phyloP scores from a whole-genome alignment of 1,139 yeast species.

The Pichia sp. region DNA sequence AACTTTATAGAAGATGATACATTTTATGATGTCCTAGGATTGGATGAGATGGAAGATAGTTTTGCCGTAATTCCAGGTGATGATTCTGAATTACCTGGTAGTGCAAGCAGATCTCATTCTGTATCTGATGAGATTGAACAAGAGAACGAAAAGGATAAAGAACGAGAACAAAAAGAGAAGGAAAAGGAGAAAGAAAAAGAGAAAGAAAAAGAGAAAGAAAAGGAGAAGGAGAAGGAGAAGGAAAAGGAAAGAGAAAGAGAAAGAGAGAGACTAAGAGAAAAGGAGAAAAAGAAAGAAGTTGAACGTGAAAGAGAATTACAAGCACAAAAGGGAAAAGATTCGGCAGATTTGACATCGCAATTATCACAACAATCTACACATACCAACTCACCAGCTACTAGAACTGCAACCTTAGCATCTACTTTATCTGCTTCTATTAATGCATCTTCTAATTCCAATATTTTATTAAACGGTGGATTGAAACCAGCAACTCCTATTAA shows the following conservation, averaged over 20 bases:
- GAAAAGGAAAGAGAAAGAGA: conserved; percentile 2
- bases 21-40: conserved; percentile 79
- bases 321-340: too few species aligned
- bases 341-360: conserved; percentile 16
- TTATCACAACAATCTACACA: conserved; percentile 17
- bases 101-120: conserved; percentile 10
- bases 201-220: conserved; percentile 8
- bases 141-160: conserved; percentile 14
- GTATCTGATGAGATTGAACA: conserved; percentile 8
- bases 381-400: conserved; percentile 18
- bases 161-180: conserved; percentile 15
- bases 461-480: conserved; percentile 15
- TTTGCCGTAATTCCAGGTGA: conserved; percentile 42
- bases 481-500: conserved; percentile 27
- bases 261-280: background rate
- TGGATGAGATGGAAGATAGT: conserved; percentile 60
- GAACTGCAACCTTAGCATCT: conserved; percentile 12
- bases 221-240: background rate
- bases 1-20: conserved; percentile 95
- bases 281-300: background rate
- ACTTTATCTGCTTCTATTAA: conserved; percentile 11
- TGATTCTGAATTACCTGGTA: conserved; percentile 25
- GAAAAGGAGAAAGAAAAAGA: conserved; percentile 16
- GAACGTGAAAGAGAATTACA: too few species aligned
- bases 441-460: conserved; percentile 13